Base-by-base conservation (phyloP, 345 rosid species). In the Orychophragmus violaceus region DNA sequence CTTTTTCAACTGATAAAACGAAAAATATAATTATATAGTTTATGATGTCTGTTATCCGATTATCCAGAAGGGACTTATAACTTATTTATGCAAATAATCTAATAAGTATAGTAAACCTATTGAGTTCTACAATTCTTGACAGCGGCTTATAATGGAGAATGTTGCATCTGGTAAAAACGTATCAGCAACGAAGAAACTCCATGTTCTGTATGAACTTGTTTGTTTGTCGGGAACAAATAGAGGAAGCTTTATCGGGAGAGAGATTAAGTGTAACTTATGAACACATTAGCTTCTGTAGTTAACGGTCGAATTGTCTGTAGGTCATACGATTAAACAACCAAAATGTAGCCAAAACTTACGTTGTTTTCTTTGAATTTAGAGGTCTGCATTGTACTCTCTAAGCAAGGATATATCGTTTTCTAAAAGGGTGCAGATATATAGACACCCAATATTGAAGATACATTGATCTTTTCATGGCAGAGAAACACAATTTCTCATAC, bases 111-210 rank as follows among this genome's bases (percentile, higher is more conserved):
- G n/a, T n/a, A 69, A 89, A 84, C 72, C 77, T 89, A 41, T 64
- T 92, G 68, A 64, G 80, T 66, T 87, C 98, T 68, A 79, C 86
- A 13, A 55, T 86, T 77, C 71, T 83, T 44, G 88, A 81, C 22
- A 82, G 84, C 8, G 62, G 71, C 52, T 85, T 72, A 64, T 87
- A 72, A 85, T 78, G 75, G 70, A 46, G 64, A 29, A 44, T 55
- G 30, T 28, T 6, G n/a, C 5, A 39, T 49, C 8, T 6, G 45
- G 44, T 49, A 25, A 36, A 21, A 18, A 36, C 28, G n/a, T 35
- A 32, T 59, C 33, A 48, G 35, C 72, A 13, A 24, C 13, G 35
- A 50, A 46, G 17, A 13, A 49, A 50, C 41, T 59, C 49, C 23
- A 13, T 49, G 50, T 36, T 59, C 30, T 58, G 25, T 39, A 28